These are phyloP conservation scores for Canna indica DNA, from an alignment of 176 grass and related monocot genomes.

Conservation along the genomic window DNA sequence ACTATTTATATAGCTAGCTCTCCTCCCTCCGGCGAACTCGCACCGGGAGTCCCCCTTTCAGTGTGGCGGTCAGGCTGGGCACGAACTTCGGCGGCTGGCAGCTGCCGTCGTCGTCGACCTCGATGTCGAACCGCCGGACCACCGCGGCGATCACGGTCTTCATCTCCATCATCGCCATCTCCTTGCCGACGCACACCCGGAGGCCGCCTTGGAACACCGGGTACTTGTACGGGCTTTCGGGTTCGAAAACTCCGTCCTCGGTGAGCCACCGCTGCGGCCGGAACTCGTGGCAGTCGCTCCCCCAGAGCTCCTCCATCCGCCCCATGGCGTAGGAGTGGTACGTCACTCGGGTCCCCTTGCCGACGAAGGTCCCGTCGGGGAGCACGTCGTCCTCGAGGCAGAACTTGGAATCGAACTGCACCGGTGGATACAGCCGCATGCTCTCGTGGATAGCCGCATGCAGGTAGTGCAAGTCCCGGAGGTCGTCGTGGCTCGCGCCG, in stretches of 20 bases:
- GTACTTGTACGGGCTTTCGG: constrained; percentile 66
- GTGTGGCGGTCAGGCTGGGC: constrained; percentile 52
- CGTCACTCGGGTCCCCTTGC: constrained; percentile 2
- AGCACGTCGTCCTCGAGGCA: constrained; percentile 6
- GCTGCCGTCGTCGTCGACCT: constrained; percentile 28
- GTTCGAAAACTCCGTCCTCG: constrained; percentile 36
- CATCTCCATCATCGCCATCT: constrained; percentile 85
- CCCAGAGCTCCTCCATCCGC: constrained; percentile 43
- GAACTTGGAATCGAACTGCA: constrained; percentile 17
- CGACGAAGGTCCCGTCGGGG: constrained; percentile 1
- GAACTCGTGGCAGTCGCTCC: constrained; percentile 56
- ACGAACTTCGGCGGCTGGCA: constrained; percentile 44
- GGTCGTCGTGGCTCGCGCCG: constrained; percentile 20
- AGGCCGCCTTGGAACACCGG: constrained; percentile 82
- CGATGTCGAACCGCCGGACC: constrained; percentile 53
- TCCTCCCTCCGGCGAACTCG: constrained; percentile 31
- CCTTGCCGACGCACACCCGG: constrained; percentile 75
- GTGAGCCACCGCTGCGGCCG: constrained; percentile 58
- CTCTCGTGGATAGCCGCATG: constrained; percentile 2
- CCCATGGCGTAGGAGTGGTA: constrained; percentile 16
- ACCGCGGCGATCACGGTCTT: constrained; percentile 56
- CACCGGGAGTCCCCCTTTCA: constrained; percentile 63
- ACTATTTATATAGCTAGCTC: no score
- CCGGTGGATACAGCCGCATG: constrained; percentile 4
- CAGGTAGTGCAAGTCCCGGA: constrained; percentile 67